Base-by-base conservation (phyloP, 1,284 basidiomycete species). In the Austroboletus niveus region DNA sequence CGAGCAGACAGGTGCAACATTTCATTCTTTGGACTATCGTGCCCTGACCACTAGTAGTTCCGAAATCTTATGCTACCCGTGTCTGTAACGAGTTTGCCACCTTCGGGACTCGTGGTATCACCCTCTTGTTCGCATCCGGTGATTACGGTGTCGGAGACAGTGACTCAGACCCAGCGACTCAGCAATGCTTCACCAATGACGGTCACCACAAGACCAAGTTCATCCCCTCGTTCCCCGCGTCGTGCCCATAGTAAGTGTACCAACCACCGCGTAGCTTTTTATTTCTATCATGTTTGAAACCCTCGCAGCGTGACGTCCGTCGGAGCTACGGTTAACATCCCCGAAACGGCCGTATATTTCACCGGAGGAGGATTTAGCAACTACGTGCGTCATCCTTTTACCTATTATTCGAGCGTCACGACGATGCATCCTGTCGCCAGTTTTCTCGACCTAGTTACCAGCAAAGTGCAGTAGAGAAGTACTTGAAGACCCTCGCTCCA, bases 111-210 rank as follows among this genome's bases (percentile, higher is more conserved):
- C 77, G 84, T 5, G 88, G 88, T 35, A 73, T 82, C 15, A 80
- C 82, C 4, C 55, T 88, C 20, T 58, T 82, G 49, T 87, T 87
- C 64, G 74, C 79, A 20, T 82, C 81, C 20, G 87, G 87, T 12
- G 87, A 90, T 57, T 68, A 66, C n/a, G 87, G 87, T 45, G 87
- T 88, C 7, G 88, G 86, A 14, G 82, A 83, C 57, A 76, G 78
- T 7, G 63, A 79, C 52, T 35, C 73, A 0, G 55, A 82, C 58
- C 77, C 81, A 32, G 69, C 69, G 0, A 77, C 73, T 14, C 76
- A 80, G 46, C 31, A 63, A 38, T 91, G 88, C 66, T 65, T 76
- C 53, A 74, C 78, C 12, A 89, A 89, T 60, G 77, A 82, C 49
- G 83, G 79, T 8, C 70, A 58, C 35, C 83, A 85, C 55, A 64